phyloP scores from a whole-genome alignment of 2,329 filamentous ascomycete genomes.

The Penicillium brevicompactum region DNA sequence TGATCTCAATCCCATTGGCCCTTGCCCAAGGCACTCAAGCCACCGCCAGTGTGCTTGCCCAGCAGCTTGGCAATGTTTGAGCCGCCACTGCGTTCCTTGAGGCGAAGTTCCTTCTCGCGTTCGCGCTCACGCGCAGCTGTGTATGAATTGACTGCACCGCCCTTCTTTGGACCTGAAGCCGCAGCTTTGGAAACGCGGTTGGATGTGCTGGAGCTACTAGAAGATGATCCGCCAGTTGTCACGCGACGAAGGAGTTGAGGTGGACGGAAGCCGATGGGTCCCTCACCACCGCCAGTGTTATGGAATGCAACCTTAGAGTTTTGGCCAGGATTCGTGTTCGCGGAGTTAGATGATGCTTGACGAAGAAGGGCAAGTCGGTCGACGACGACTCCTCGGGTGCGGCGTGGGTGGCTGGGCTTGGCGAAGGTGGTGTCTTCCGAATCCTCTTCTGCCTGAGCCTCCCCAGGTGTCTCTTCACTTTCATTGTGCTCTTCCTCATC shows the following conservation, averaged over 20 bases:
- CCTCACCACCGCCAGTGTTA: constrained; percentile 18
- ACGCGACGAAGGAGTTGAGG: constrained; percentile 34
- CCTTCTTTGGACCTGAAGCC: constrained; percentile 58
- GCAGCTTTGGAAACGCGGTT: constrained; percentile 34
- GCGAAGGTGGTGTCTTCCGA: constrained; percentile 28
- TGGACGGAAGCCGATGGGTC: constrained; percentile 35
- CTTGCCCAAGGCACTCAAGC: constrained; percentile 39
- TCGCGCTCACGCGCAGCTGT: constrained; percentile 59
- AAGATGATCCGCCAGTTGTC: constrained; percentile 34
- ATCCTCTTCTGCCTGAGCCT: constrained; percentile 22
- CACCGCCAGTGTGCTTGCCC: constrained; percentile 41
- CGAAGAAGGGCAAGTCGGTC: constrained; percentile 48
- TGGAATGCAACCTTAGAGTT: constrained; percentile 39
- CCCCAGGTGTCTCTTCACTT: constrained; percentile 19
- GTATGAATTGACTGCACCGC: constrained; percentile 60
- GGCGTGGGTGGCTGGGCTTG: constrained; percentile 39
- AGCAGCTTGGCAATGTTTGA: constrained; percentile 40
- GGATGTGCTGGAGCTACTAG: constrained; percentile 21
- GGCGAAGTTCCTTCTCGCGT: constrained; percentile 56
- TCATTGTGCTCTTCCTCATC: constrained; percentile 41
- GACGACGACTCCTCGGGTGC: constrained; percentile 45
- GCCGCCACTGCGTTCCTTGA: constrained; percentile 49
- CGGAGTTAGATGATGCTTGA: constrained; percentile 48
- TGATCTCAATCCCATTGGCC: constrained; percentile 45
- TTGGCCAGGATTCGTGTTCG: constrained; percentile 21